Percentiles rank a stretch among this genome's conserved stretches.
Conservation (phyloP, 371 early-diverging fungal species). For the Haplosporangium sp. region DNA sequence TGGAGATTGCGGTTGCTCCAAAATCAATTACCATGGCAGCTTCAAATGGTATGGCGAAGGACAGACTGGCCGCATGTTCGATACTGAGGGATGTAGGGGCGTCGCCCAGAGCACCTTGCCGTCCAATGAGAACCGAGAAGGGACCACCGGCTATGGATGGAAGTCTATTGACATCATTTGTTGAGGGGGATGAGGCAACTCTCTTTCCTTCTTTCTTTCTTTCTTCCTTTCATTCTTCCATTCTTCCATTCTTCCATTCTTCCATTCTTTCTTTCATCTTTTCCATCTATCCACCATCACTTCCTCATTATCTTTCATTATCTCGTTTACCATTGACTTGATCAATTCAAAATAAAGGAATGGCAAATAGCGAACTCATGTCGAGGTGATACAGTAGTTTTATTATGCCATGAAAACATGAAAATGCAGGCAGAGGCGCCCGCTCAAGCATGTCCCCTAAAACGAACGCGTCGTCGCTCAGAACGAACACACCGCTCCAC, state of each 20-base stretch:
- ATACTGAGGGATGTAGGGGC: not conserved
- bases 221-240: too few relatives aligned
- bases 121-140: not conserved
- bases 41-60: not conserved
- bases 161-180: slow-evolving; percentile 5
- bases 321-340: too few relatives aligned
- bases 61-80: slow-evolving; percentile 1
- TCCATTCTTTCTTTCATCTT: too few relatives aligned
- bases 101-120: not conserved
- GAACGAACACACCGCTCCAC: slow-evolving; percentile 49
- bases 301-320: too few relatives aligned
- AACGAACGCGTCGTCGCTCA: slow-evolving; percentile 28
- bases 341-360: too few relatives aligned
- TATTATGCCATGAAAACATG: too few relatives aligned
- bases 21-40: not conserved
- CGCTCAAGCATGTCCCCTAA: slow-evolving; percentile 8
- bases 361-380: too few relatives aligned
- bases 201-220: too few relatives aligned
- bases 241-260: too few relatives aligned
- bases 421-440: too few relatives aligned
- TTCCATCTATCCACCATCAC: too few relatives aligned
- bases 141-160: not conserved
- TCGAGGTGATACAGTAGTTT: too few relatives aligned
- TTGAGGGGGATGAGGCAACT: not conserved
- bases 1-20: not conserved